phyloP scores from a whole-genome alignment of 352 stramenopile species.

The Globisporangium irregulare region DNA sequence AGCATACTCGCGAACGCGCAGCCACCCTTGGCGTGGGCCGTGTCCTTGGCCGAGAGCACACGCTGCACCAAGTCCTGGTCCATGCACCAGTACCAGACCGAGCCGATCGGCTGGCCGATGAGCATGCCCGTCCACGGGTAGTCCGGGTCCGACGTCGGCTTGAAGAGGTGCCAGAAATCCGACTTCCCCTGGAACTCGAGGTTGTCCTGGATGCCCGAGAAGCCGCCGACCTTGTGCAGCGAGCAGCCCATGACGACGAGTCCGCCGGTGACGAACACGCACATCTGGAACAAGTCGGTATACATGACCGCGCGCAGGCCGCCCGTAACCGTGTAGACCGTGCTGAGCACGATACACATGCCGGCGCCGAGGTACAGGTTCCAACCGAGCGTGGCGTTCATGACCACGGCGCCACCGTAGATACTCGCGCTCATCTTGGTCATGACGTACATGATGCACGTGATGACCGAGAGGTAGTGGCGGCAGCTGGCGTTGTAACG shows the following conservation, averaged over 20 bases:
- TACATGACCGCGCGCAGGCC: slow-evolving; percentile 68
- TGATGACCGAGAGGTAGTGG: slow-evolving; percentile 60
- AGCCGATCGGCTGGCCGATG: slow-evolving; percentile 55
- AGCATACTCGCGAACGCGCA: slow-evolving; percentile 54
- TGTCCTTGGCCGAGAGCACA: slow-evolving; percentile 67
- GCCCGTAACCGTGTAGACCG: slow-evolving; percentile 58
- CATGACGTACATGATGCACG: slow-evolving; percentile 62
- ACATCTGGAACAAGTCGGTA: slow-evolving; percentile 70
- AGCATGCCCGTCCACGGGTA: slow-evolving; percentile 76
- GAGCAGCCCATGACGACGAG: slow-evolving; percentile 56
- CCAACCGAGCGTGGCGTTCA: slow-evolving; percentile 57
- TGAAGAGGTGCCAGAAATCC: slow-evolving; percentile 55
- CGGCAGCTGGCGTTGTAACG: slow-evolving; percentile 43
- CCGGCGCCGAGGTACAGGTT: slow-evolving; percentile 54
- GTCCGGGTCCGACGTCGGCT: slow-evolving; percentile 42
- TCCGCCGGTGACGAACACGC: slow-evolving; percentile 55
- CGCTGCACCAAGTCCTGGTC: slow-evolving; percentile 70
- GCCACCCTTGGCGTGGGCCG: slow-evolving; percentile 52
- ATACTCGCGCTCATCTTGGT: slow-evolving; percentile 69
- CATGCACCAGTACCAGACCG: slow-evolving; percentile 77
- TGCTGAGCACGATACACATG: slow-evolving; percentile 47
- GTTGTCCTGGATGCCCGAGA: slow-evolving; percentile 46
- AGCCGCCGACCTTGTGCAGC: slow-evolving; percentile 53
- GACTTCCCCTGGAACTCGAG: slow-evolving; percentile 37
- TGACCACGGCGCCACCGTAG: slow-evolving; percentile 60